Evolutionary conservation across 2,329 filamentous ascomycete species (phyloP).

Genomic region (Arthrinium phaeospermum): DNA sequence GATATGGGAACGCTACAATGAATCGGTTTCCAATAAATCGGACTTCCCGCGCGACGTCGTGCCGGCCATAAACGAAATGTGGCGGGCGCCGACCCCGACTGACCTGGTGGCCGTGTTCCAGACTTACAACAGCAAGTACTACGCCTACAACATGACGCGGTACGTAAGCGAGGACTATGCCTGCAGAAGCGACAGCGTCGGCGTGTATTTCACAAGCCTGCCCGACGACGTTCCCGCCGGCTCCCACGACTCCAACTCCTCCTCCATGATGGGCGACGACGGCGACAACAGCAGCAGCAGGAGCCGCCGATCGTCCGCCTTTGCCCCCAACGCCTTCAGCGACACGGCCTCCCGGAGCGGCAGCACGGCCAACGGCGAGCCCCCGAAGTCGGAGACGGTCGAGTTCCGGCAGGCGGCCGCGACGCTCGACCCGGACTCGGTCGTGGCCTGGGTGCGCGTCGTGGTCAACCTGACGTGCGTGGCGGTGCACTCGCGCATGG

Average conservation of each 20-base stretch:
- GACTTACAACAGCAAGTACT: background rate
- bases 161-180: background rate
- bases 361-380: background rate
- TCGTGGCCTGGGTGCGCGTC: background rate
- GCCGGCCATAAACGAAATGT: background rate
- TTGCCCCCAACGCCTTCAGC: too few species aligned
- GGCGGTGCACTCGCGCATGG: background rate
- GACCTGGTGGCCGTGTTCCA: background rate
- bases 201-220: background rate
- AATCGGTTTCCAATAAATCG: too few species aligned
- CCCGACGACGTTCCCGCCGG: too few species aligned
- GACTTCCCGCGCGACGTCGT: background rate
- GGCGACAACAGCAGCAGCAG: background rate
- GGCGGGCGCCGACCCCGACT: background rate
- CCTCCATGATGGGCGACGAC: background rate
- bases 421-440: constrained; percentile 14
- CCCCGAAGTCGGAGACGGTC: background rate
- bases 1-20: background rate
- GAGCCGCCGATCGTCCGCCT: too few species aligned
- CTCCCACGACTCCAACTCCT: too few species aligned
- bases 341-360: too few species aligned
- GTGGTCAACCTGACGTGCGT: constrained; percentile 11
- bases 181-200: background rate
- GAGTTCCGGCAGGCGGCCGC: constrained; percentile 14
- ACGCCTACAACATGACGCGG: background rate